A percentile compares a stretch with the other conserved stretches of the same genome.
Conservation (phyloP, 73 alveolate species). For the Uronychia setigera region DNA sequence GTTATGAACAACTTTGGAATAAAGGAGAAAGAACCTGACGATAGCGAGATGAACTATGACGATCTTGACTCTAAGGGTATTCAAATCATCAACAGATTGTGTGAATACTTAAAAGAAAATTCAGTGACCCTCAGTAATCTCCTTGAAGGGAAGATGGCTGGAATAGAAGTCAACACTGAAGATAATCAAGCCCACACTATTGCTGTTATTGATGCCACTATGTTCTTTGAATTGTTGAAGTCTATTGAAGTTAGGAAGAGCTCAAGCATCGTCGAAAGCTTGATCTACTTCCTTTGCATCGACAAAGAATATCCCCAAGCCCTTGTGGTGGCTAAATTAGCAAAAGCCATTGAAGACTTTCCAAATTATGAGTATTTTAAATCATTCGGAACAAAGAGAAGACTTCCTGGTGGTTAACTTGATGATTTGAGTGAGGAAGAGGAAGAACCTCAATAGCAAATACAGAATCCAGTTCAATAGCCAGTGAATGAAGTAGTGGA, state of each 20-base stretch:
- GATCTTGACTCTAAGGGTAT: not conserved
- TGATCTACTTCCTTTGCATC: not conserved
- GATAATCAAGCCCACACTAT: not conserved
- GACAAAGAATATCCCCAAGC: not conserved
- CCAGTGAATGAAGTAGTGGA: no score
- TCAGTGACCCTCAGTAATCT: not conserved
- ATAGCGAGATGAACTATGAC: not conserved
- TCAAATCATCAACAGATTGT: not conserved
- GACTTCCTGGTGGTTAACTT: not conserved
- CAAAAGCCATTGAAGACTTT: not conserved
- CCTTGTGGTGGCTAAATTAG: not conserved
- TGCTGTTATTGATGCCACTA: not conserved
- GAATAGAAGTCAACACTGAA: not conserved
- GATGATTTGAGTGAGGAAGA: not conserved
- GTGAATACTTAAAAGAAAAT: not conserved
- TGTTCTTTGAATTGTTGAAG: not conserved
- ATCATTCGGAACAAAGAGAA: not conserved
- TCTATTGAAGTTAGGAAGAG: not conserved
- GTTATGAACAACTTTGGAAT: not conserved
- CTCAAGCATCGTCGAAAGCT: not conserved
- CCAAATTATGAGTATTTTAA: not conserved
- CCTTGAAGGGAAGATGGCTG: conserved; percentile 3
- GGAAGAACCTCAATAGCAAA: not conserved
- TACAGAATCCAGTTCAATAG: no score
- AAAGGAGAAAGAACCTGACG: not conserved